phyloP scores from a whole-genome alignment of 805 yeast genomes.

The Ogataea angusta region DNA sequence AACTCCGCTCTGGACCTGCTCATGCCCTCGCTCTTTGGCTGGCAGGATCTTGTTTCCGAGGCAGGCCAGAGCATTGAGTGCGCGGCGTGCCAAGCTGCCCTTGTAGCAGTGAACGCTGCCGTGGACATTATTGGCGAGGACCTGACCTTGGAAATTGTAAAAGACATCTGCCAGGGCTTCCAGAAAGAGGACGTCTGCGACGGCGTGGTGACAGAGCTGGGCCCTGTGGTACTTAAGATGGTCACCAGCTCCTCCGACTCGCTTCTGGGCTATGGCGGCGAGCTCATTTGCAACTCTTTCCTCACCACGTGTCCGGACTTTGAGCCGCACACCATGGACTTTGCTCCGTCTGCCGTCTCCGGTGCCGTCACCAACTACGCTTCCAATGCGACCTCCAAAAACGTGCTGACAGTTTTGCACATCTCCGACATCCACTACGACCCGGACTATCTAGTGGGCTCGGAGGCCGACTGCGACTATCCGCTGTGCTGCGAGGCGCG shows the following conservation, averaged over 20 bases:
- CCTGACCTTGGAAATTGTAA: not conserved
- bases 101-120: not conserved
- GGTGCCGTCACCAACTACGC: not conserved
- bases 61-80: not conserved
- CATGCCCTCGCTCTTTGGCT: constrained; percentile 1
- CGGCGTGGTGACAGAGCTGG: not conserved
- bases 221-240: not conserved
- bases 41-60: not conserved
- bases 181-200: not conserved
- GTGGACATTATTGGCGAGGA: constrained; percentile 1
- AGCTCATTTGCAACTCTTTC: constrained; percentile 1
- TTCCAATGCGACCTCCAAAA: not conserved
- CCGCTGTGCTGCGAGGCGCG: constrained; percentile 2
- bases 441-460: not conserved
- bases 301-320: constrained; percentile 1
- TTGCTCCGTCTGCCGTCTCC: not conserved
- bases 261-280: not conserved
- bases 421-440: constrained; percentile 3
- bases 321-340: constrained; percentile 1
- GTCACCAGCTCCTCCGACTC: constrained; percentile 1
- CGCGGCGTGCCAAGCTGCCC: not conserved
- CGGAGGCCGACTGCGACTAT: constrained; percentile 2
- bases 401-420: not conserved
- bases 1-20: not conserved
- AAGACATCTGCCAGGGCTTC: not conserved